Base-by-base conservation (phyloP, 148 eudicot species). In the Suaeda aralocaspica region DNA sequence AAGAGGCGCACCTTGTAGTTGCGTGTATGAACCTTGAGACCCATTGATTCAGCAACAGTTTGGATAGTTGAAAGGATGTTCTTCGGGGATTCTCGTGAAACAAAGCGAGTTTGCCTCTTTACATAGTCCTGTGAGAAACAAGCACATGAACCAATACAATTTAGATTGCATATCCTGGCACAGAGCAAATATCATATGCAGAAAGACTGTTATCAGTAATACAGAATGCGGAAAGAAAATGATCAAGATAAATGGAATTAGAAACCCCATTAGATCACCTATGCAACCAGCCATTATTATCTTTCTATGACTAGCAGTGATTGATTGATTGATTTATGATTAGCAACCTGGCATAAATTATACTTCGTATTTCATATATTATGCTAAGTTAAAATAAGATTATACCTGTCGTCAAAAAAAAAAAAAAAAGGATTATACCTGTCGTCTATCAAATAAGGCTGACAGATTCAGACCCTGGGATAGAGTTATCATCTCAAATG, bases 401-500 rank as follows among this genome's bases (percentile, higher is more conserved):
- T 58, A 74, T 88, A 95, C 97, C 99, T 91, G 97, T 24, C 85
- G 84, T 80, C 97, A n/a, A n/a, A n/a, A n/a, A n/a, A n/a, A n/a
- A n/a, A n/a, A n/a, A n/a, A n/a, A n/a, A n/a, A n/a, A n/a, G n/a
- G n/a, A 18, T 44, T 58, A 74, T 88, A 94, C 97, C 99, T 91
- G 97, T 24, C 85, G 84, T 80, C 97, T 84, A 79, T 95, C 99
- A 76, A 95, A 95, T 82, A 95, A 80, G 72, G 96, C 96, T 59
- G 99, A 89, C 73, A 95, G 83, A 73, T 95, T 91, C 72, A 95
- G 75, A 67, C 99, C 99, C 77, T 95, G 97, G 58, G 99, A 95
- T 53, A 95, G 81, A 52, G 97, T 95, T 64, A 95, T 91, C 99
- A 95, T 91, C 87, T 95, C 99, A 84, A 95, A 95, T 28, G 99